phyloP scores from a whole-genome alignment of 352 stramenopile species.

The Globisporangium acanthophoron region DNA sequence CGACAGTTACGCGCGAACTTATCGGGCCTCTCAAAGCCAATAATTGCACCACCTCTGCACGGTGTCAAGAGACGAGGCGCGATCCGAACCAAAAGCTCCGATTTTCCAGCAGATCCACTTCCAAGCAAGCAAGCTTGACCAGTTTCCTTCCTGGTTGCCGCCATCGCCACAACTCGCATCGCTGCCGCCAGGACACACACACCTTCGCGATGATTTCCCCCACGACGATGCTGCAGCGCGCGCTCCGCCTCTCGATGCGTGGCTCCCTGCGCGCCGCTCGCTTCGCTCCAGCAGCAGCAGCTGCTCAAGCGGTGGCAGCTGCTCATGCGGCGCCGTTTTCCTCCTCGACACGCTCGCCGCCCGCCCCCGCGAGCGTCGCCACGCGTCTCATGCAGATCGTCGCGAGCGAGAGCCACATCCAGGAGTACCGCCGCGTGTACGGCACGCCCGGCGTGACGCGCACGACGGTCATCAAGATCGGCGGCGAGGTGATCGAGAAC shows the following conservation, averaged over 20 bases:
- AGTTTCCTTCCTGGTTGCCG: too few relatives aligned
- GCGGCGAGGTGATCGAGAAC: slow-evolving; percentile 84
- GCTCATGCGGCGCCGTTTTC: background rate
- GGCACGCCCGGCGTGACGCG: slow-evolving; percentile 60
- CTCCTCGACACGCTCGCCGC: slow-evolving; percentile 13
- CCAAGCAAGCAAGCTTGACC: too few relatives aligned
- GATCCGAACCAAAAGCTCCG: background rate
- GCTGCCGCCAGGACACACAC: background rate
- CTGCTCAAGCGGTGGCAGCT: background rate
- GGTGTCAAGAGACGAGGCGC: background rate
- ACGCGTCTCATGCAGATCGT: slow-evolving; percentile 57
- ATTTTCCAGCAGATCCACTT: background rate
- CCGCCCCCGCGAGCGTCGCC: slow-evolving; percentile 23
- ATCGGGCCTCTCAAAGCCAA: background rate
- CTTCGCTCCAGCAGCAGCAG: background rate
- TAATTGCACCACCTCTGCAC: background rate
- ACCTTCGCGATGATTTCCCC: background rate
- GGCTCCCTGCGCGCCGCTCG: background rate
- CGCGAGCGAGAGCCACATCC: slow-evolving; percentile 42
- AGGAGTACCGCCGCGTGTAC: slow-evolving; percentile 73
- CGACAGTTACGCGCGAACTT: background rate
- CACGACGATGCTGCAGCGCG: background rate
- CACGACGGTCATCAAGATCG: slow-evolving; percentile 88
- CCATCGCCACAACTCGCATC: too few relatives aligned
- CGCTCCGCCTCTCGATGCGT: background rate